phyloP scores from a whole-genome alignment of 148 eudicot genomes.

The Dianthus caryophyllus region DNA sequence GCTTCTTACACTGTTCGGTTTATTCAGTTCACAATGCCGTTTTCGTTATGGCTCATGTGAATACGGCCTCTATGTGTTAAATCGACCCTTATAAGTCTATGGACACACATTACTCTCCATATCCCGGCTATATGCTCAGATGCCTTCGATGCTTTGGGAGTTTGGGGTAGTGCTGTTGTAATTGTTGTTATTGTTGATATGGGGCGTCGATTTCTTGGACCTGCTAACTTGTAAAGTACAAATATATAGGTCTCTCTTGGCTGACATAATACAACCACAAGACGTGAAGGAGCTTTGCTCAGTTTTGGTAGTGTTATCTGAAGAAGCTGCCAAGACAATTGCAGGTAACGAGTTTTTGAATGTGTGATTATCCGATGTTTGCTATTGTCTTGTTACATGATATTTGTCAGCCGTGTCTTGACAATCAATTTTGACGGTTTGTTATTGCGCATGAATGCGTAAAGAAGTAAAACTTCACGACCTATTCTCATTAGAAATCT shows the following conservation, averaged over 20 bases:
- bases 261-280: constrained; percentile 86
- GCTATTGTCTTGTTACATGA: neutral
- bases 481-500: neutral
- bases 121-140: neutral
- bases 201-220: constrained; percentile 4
- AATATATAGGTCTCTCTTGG: constrained; percentile 77
- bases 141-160: neutral
- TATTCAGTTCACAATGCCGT: neutral
- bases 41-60: neutral
- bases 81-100: neutral
- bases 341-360: constrained; percentile 46
- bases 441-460: neutral
- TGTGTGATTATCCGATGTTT: neutral
- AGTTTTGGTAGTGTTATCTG: constrained; percentile 77
- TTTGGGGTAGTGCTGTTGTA: neutral
- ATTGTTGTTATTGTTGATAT: no score
- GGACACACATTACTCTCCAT: neutral
- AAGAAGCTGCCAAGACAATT: constrained; percentile 73
- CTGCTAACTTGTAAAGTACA: constrained; percentile 25
- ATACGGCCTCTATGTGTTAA: neutral
- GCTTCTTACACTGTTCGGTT: neutral
- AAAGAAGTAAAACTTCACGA: neutral
- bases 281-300: constrained; percentile 94
- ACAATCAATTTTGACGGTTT: neutral
- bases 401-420: neutral